These are phyloP conservation scores for Colletotrichum sp. DNA, from an alignment of 2,329 filamentous ascomycete genomes.

Conservation along the genomic window DNA sequence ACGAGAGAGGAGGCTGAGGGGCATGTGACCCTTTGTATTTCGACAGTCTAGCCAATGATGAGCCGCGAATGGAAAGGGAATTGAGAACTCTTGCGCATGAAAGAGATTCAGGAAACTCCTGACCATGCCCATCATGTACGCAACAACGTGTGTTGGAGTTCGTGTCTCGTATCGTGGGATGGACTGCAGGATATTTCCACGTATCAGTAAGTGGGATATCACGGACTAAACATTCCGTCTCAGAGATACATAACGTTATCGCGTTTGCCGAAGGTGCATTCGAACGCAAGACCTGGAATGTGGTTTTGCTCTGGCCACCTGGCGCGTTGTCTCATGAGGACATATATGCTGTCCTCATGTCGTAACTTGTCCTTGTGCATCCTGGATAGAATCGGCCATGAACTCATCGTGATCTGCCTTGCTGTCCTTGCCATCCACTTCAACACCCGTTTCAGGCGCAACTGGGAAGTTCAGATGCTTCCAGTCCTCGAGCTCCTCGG, in stretches of 20 bases:
- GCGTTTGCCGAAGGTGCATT: neutral
- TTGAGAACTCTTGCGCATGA: neutral
- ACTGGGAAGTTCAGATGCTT: conserved; percentile 78
- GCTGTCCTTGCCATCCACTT: conserved; percentile 11
- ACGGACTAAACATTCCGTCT: neutral
- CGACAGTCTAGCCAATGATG: neutral
- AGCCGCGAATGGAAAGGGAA: neutral
- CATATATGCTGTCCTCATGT: neutral
- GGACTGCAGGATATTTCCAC: neutral
- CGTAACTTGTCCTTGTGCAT: neutral
- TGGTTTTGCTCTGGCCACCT: neutral
- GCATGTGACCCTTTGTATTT: neutral
- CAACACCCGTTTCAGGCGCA: conserved; percentile 35
- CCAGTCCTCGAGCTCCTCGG: conserved; percentile 95
- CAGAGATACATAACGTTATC: neutral
- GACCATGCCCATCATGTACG: neutral
- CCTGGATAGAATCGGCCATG: neutral
- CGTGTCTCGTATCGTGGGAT: neutral
- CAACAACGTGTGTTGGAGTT: neutral
- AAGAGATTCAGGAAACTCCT: neutral
- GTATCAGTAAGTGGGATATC: neutral
- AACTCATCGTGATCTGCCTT: conserved; percentile 8
- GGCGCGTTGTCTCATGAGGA: neutral
- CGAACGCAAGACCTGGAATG: neutral
- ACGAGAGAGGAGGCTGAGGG: neutral